Evolutionary conservation across 306 rosid genomes (phyloP).

Genomic region (Lagenaria siceraria): DNA sequence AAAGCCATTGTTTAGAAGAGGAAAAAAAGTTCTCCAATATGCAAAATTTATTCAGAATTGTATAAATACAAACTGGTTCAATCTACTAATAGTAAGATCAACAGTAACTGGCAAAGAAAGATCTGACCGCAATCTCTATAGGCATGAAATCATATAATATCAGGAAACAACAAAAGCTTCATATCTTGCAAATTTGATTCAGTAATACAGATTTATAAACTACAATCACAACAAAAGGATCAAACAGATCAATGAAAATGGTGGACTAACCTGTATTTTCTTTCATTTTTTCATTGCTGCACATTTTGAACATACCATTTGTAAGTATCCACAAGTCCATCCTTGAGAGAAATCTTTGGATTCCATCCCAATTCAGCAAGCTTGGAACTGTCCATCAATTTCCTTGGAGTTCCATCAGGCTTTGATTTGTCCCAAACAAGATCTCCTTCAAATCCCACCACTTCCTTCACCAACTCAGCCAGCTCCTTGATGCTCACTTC

Average conservation of each 20-base stretch:
- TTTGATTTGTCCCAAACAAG: conserved; percentile 85
- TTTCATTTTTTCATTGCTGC: conserved; percentile 25
- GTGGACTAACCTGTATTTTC: neutral
- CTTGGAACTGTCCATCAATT: conserved; percentile 87
- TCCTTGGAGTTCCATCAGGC: conserved; percentile 96
- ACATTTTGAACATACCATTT: conserved; percentile 79
- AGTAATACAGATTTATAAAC: neutral
- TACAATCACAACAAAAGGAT: conserved; percentile 3
- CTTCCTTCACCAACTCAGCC: conserved; percentile 84
- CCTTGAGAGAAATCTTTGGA: conserved; percentile 74
- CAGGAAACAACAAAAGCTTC: neutral
- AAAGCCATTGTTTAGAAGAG: too few species aligned
- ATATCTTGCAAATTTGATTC: neutral
- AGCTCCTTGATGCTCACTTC: conserved; percentile 81
- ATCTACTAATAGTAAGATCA: neutral
- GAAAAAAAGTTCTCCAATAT: neutral
- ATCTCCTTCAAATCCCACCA: conserved; percentile 73
- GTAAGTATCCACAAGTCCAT: conserved; percentile 82
- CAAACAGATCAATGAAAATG: neutral
- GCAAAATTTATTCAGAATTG: neutral
- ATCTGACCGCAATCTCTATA: neutral
- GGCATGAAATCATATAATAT: neutral
- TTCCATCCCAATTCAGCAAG: conserved; percentile 73
- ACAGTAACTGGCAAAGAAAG: neutral
- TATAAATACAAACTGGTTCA: neutral